Evolutionary conservation across 768 basidiomycete species (phyloP).

Genomic region (Amanita rubescens): DNA sequence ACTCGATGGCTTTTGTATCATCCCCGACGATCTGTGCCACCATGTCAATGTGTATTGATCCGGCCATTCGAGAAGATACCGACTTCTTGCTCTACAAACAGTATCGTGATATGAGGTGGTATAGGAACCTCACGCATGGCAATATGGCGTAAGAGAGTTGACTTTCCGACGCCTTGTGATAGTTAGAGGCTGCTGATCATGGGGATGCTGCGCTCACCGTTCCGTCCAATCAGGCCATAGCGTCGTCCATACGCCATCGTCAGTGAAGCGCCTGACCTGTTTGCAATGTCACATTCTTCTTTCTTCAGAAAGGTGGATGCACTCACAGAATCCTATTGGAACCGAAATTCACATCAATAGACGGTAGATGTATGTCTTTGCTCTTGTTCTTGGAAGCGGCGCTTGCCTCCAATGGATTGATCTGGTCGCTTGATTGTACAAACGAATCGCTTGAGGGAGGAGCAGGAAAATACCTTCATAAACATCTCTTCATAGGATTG

Average conservation of each 20-base stretch:
- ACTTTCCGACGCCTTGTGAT: conserved; percentile 82
- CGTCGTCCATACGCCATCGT: conserved; percentile 86
- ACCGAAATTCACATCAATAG: conserved; percentile 94
- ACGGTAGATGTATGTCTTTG: conserved; percentile 92
- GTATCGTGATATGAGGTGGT: conserved; percentile 90
- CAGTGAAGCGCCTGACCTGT: conserved; percentile 75
- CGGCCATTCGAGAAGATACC: not conserved
- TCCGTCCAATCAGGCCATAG: conserved; percentile 88
- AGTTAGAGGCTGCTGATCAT: not conserved
- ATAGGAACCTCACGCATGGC: conserved; percentile 93
- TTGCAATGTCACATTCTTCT: not conserved
- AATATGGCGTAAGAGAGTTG: conserved; percentile 89
- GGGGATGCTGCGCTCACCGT: conserved; percentile 38
- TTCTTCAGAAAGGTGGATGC: not conserved
- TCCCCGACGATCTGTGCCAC: conserved; percentile 75
- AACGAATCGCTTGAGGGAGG: too few species aligned
- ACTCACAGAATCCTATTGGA: conserved; percentile 86
- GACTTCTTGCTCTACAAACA: conserved; percentile 98
- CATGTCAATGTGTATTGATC: not conserved
- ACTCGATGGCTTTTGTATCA: conserved; percentile 85
- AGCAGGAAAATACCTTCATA: conserved; percentile 64
- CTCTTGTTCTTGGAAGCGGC: conserved; percentile 83
- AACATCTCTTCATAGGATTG: conserved; percentile 99
- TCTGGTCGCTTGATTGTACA: conserved; percentile 30
- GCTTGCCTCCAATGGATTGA: conserved; percentile 87